Percentiles rank a stretch among this genome's conserved stretches.
Conservation (phyloP, 1,284 basidiomycete species). For the Phenoliferia sp. region DNA sequence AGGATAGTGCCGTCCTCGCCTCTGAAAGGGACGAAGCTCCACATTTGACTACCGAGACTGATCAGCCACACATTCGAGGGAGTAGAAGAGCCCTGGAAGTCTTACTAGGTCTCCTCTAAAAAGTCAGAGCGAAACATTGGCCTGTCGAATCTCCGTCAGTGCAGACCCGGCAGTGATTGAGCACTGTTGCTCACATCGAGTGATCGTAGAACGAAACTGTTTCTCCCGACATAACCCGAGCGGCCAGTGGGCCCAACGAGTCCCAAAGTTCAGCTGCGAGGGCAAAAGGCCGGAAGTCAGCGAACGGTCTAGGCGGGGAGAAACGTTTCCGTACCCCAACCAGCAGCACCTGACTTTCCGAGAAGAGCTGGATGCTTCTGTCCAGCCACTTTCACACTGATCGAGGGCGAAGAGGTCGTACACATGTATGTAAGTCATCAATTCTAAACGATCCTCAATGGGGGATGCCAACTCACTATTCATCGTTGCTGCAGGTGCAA, state of each 20-base stretch:
- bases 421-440: too few species aligned
- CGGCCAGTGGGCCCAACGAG: constrained; percentile 14
- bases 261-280: constrained; percentile 30
- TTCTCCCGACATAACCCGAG: constrained; percentile 21
- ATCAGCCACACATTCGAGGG: too few species aligned
- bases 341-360: constrained; percentile 24
- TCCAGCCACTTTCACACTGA: constrained; percentile 11
- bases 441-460: neutral
- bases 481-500: neutral
- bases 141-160: neutral
- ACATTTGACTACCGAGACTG: constrained; percentile 17
- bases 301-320: too few species aligned
- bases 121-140: constrained; percentile 10
- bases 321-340: constrained; percentile 18
- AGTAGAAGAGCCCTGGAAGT: too few species aligned
- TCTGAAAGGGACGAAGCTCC: constrained; percentile 27
- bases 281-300: too few species aligned
- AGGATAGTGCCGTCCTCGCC: constrained; percentile 10
- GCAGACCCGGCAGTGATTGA: constrained; percentile 11
- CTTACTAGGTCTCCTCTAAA: constrained; percentile 25
- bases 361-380: constrained; percentile 31
- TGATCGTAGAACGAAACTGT: constrained; percentile 21
- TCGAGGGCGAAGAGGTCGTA: too few species aligned
- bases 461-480: neutral
- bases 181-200: constrained; percentile 2